These are phyloP conservation scores for Leucaena leucocephala DNA, from an alignment of 306 rosid genomes.

Conservation along the genomic window DNA sequence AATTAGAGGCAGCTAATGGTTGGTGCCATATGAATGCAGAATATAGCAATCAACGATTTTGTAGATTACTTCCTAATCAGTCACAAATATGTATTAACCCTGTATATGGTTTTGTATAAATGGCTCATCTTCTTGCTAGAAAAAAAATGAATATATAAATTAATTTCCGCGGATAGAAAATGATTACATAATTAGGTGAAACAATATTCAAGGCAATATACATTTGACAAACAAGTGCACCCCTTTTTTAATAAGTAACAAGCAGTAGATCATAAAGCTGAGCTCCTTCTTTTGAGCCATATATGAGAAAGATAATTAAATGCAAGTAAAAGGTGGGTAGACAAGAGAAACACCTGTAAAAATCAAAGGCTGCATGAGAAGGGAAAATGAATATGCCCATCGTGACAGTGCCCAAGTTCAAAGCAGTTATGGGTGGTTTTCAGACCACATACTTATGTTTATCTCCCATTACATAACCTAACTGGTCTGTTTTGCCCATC, in stretches of 20 bases:
- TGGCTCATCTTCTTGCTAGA: background rate
- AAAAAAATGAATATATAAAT: too few relatives aligned
- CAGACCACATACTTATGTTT: conserved; percentile 32
- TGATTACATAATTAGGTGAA: too few relatives aligned
- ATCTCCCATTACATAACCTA: conserved; percentile 46
- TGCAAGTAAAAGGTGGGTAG: conserved; percentile 35
- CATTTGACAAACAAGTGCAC: background rate
- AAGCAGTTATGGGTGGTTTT: conserved; percentile 63
- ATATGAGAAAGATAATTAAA: background rate
- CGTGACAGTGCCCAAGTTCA: conserved; percentile 56
- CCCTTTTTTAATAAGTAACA: background rate
- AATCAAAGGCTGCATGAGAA: conserved; percentile 46
- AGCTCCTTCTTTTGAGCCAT: background rate
- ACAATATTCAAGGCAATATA: too few relatives aligned
- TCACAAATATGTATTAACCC: too few relatives aligned
- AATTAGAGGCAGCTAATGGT: background rate
- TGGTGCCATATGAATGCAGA: conserved; percentile 5
- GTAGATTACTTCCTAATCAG: background rate
- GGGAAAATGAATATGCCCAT: conserved; percentile 49
- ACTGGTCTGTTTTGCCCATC: conserved; percentile 51
- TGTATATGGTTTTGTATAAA: too few relatives aligned
- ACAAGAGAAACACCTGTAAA: conserved; percentile 52
- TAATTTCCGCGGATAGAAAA: too few relatives aligned
- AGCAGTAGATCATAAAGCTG: background rate
- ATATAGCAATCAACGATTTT: background rate